Base-by-base conservation (phyloP, 306 rosid species). In the Sicyos baderoa region DNA sequence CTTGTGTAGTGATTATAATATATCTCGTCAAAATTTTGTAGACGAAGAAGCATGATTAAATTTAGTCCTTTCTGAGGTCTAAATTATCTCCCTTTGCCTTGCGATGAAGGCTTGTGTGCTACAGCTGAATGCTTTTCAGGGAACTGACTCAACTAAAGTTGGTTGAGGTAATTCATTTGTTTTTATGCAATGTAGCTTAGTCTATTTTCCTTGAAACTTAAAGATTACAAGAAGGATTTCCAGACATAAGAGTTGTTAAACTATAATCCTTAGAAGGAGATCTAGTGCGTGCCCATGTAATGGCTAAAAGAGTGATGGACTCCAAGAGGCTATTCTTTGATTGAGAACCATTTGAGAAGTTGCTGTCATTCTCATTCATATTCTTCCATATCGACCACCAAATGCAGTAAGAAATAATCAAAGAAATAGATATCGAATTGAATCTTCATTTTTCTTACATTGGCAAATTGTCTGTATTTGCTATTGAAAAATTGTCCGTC, bases 101-200 rank as follows among this genome's bases (percentile, higher is more conserved):
- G 37, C 9, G 15, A 45, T 65, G 54, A 45, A 65, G 70, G 27
- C 19, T 40, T 64, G 70, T 51, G 3, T 6, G 18, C 7, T 65
- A 37, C 70, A 44, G 19, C 54, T 5, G 70, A 19, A 44, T 21
- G 54, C 19, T 44, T 44, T 13, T 65, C 69, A 11, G 17, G 32
- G 29, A 9, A 21, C 37, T 19, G 19, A n/a, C 40, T 53, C 40
- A 44, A 47, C 70, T 65, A 65, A 42, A 65, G 50, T 45, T 65
- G 70, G 32, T 42, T 9, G 70, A 44, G 54, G 70, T 65, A 65
- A 42, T 44, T 65, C 53, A 35, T 35, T 62, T 62, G 9, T 3
- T 62, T 62, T 62, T 5, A 37, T 40, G 17, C 42, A 35, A 35
- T 35, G 42, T 35, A 35, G 42, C 42, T 35, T 35, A 35, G 42